Evolutionary conservation across 192 early-diverging fungal species (phyloP), one percentile per base, ranked within the genome.

Genomic region (Phlyctochytrium arcticum): DNA sequence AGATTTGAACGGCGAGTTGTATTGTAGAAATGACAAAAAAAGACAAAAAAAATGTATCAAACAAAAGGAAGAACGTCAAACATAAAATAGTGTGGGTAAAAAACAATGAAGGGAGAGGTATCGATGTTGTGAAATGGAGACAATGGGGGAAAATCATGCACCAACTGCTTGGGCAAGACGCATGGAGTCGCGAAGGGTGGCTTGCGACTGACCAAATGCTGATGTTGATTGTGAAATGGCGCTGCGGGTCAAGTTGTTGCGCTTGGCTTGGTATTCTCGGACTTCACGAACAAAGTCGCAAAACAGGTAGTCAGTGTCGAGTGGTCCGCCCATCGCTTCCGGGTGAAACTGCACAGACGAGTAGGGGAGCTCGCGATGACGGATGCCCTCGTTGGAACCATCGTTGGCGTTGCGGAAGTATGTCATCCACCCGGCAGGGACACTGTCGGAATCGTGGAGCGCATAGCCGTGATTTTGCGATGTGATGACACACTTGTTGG

Each of bases 331-430:
- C 78, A 89, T 91, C 26, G 94, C 92, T 72, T 97, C 94, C 9
- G 94, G 94, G 65, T 97, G 94, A 86, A 95, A 97, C 80, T 97
- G 94, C 5, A 95, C 94, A 36, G 88, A 89, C 44, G 78, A 74
- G 62, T 88, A 90, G 17, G 92, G 92, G 58, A 81, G 76, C 39
- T 69, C 58, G 35, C 69, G 57, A 71, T 95, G 92, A 31, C 85
- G 79, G 49, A 97, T 90, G 58, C 94, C 94, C 72, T 97, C 94
- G 74, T 97, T 97, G 36, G 91, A 90, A 0, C 91, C 91, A 71
- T 97, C 94, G 56, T 97, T 97, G 71, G 92, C 94, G 62, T 97
- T 97, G 47, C 92, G 85, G 67, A 90, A 97, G 84, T 88, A 91
- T 60, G 89, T 81, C 36, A 80, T 77, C 92, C 92, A 97, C 29